Conservation (phyloP, 345 rosid species). For the Litchi chinensis region DNA sequence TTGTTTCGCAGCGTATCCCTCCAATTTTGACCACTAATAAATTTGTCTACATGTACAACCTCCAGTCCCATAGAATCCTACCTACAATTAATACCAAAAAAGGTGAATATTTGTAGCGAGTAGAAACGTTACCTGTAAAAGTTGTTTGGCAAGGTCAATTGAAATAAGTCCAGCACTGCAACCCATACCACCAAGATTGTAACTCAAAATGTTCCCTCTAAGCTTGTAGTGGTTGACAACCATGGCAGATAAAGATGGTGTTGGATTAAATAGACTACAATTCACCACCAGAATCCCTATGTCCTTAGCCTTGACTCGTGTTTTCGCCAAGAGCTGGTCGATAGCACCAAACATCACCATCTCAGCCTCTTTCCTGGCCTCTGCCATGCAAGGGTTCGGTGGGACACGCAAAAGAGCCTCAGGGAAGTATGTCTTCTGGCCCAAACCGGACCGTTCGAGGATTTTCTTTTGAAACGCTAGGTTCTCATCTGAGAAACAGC, state of each 20-base stretch:
- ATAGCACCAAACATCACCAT: constrained; percentile 66
- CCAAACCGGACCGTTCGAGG: constrained; percentile 75
- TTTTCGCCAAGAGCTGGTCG: constrained; percentile 57
- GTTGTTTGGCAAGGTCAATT: constrained; percentile 68
- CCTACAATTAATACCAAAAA: background rate
- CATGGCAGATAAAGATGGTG: constrained; percentile 74
- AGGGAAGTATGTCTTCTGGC: constrained; percentile 76
- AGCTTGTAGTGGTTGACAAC: constrained; percentile 66
- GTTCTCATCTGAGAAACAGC: constrained; percentile 60
- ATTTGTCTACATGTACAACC: background rate
- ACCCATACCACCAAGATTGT: constrained; percentile 75
- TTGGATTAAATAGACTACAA: constrained; percentile 69
- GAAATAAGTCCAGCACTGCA: constrained; percentile 77
- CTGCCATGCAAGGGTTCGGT: constrained; percentile 58
- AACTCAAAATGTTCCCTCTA: constrained; percentile 67
- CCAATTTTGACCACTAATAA: background rate
- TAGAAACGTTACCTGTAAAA: constrained; percentile 45
- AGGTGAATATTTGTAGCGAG: background rate
- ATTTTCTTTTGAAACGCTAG: constrained; percentile 82
- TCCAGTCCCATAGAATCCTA: background rate
- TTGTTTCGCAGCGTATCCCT: background rate
- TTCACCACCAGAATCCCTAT: constrained; percentile 65
- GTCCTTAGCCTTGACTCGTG: constrained; percentile 63
- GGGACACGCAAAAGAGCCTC: constrained; percentile 62
- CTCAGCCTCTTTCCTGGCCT: constrained; percentile 73